Base-by-base conservation (phyloP, 768 basidiomycete species). In the Pleurotus giganteus region DNA sequence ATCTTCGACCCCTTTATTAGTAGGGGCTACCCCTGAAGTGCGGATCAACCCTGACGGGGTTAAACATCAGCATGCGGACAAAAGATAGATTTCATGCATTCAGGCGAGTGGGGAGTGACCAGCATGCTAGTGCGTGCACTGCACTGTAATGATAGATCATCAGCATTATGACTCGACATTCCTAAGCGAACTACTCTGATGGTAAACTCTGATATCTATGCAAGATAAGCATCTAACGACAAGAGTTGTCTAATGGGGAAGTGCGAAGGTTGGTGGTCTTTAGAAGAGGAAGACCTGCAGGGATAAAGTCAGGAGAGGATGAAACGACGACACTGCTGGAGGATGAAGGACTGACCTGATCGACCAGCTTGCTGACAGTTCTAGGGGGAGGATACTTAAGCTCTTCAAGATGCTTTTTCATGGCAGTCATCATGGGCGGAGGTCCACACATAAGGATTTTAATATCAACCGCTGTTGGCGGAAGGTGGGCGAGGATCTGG, bases 341-440 rank as follows among this genome's bases (percentile, higher is more conserved):
- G 39, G 2, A 28, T 7, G 32, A 8, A 37, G 29, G n/a, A n/a
- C 58, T 41, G 66, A 88, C 91, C 81, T 91, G 84, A 69, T 98
- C 95, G 52, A 81, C 87, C 44, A 95, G 83, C 77, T 98, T 99
- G 83, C 90, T 94, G 72, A 97, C 80, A 5, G 92, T 84, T 59
- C 89, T 83, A 4, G 97, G 93, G 24, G 86, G 83, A 39, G 92
- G 88, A 74, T 93, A 97, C 61, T 83, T 85, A 65, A 99, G 84
- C 51, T 88, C 89, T 26, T 83, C 87, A 19, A 99, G 82, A 68
- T 96, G 86, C 80, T 89, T 93, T 78, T 76, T 76, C 79, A 81
- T 81, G 49, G 79, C 80, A 43, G 68, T 59, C 44, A 81, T 70
- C 80, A 81, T 81, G 9, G 80, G 80, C 42, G 79, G 79, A 47